Base-by-base conservation (phyloP, 441 rosid species). In the Gossypium davidsonii region DNA sequence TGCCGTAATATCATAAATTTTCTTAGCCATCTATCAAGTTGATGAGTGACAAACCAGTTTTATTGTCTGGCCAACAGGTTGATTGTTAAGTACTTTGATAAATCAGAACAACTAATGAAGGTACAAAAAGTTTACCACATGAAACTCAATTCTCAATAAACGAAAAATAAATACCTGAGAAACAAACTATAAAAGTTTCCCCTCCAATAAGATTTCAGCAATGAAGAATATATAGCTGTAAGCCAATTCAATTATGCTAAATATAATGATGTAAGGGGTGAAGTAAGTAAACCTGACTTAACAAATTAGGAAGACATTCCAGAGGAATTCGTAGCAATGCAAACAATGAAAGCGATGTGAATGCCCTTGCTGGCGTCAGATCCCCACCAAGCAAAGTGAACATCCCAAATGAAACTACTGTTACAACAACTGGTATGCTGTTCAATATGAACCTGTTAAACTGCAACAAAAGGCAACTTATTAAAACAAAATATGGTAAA, bases 341-440 rank as follows among this genome's bases (percentile, higher is more conserved):
- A 73, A 96, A 96, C 49, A 96, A 83, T 78, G 99, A 92, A 69
- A 93, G 96, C 31, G 98, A 93, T 73, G 99, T 90, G 83, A 96
- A 96, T 73, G 99, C 99, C 84, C 94, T 88, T 52, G 97, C 91
- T 60, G 98, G 98, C 59, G 99, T 90, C 84, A 96, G 78, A 74
- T 88, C 90, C 64, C 99, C 98, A 39, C 98, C 99, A 73, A 93
- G 91, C 79, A 91, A 75, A 76, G 97, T 93, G 79, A 93, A 93
- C 73, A 84, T 79, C 73, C 99, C 97, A 73, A 96, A 96, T 58
- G 98, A 96, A 77, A 89, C 84, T 66, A 93, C 89, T 0, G 90
- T 91, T 81, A 93, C 97, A 42, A 91, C 85, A 60, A 92, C 93
- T 21, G 98, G 99, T 64, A 90, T 91, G 85, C 91, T 90, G 78